Conservation (phyloP, 345 rosid species). For the Mallotus nudiflorus region DNA sequence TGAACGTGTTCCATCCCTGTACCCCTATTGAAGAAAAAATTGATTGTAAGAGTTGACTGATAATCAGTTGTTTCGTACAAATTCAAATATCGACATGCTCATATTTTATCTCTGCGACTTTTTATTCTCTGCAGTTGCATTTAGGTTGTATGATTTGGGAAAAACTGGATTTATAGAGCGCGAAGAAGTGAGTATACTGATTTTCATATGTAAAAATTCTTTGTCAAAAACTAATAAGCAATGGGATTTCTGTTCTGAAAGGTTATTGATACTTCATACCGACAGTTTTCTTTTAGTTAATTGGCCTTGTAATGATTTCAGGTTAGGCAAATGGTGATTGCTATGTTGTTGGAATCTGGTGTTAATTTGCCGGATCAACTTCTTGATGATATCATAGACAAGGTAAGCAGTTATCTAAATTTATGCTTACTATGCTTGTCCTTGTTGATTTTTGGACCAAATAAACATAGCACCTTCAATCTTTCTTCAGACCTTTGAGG, state of each 20-base stretch:
- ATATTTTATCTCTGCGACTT: slow-evolving; percentile 4
- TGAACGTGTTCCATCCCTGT: slow-evolving; percentile 75
- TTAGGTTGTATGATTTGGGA: slow-evolving; percentile 81
- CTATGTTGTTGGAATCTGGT: slow-evolving; percentile 67
- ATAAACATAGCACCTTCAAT: background rate
- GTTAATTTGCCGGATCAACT: slow-evolving; percentile 56
- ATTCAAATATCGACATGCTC: background rate
- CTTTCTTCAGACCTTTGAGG: slow-evolving; percentile 66
- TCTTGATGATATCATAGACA: slow-evolving; percentile 65
- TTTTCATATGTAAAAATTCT: background rate
- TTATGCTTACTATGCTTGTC: slow-evolving; percentile 2
- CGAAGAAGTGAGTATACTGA: slow-evolving; percentile 61
- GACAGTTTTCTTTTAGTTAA: background rate
- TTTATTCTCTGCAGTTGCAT: slow-evolving; percentile 61
- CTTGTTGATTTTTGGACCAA: background rate
- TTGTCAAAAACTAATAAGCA: background rate
- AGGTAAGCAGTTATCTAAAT: slow-evolving; percentile 34
- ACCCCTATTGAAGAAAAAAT: slow-evolving; percentile 74
- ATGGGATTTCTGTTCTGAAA: background rate
- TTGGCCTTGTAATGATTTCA: slow-evolving; percentile 20
- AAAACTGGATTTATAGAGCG: slow-evolving; percentile 82
- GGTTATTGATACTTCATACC: background rate
- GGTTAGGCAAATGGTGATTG: slow-evolving; percentile 88
- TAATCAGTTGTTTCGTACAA: slow-evolving; percentile 1
- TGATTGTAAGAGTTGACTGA: slow-evolving; percentile 55